Percentiles rank a stretch among this genome's conserved stretches.
These are phyloP conservation scores for Anisodus tanguticus DNA, from an alignment of 257 asterid genomes.

Conservation along the genomic window DNA sequence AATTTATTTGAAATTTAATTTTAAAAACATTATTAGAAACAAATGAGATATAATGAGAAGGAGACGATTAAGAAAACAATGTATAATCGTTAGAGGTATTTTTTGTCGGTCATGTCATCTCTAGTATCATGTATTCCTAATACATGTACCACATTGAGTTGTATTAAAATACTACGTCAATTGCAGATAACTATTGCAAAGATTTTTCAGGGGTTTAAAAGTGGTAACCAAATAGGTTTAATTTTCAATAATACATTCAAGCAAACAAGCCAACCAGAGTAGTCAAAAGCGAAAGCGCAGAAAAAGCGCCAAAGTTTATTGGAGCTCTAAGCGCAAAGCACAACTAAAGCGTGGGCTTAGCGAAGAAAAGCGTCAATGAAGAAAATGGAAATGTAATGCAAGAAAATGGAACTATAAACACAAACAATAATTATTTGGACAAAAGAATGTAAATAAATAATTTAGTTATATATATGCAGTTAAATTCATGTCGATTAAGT, in stretches of 20 bases:
- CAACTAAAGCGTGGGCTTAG: neutral
- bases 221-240: neutral
- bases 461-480: neutral
- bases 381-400: neutral
- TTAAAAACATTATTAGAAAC: neutral
- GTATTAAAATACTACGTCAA: neutral
- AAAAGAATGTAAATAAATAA: neutral
- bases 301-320: neutral
- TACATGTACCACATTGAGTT: neutral
- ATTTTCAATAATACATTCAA: neutral
- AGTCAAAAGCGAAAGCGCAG: neutral
- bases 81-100: neutral
- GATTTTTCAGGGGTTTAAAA: neutral
- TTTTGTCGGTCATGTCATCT: neutral
- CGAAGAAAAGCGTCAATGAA: neutral
- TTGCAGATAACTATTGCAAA: neutral
- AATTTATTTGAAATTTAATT: neutral
- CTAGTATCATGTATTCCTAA: neutral
- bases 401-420: neutral
- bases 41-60: neutral
- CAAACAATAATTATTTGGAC: neutral
- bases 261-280: neutral
- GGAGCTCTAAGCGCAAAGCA: neutral
- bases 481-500: constrained; percentile 5
- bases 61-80: neutral